These are phyloP conservation scores for Chalciporus sphaerocephalus DNA, from an alignment of 768 basidiomycete species.

Conservation along the genomic window DNA sequence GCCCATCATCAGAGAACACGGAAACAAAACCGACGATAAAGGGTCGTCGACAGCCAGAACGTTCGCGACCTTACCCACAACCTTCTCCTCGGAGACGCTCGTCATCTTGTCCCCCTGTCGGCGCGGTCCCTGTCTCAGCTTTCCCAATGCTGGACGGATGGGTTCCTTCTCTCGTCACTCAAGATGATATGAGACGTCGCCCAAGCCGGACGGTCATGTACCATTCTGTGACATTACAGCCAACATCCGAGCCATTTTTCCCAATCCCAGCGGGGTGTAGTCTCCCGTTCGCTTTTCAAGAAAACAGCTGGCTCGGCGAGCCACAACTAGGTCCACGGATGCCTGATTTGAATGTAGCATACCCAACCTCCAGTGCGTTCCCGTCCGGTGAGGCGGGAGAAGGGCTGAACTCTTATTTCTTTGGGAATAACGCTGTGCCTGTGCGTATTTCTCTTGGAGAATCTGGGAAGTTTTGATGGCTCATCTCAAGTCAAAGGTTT, in stretches of 20 bases:
- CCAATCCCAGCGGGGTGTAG: neutral
- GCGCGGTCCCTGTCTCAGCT: slow-evolving; percentile 28
- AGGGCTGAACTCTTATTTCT: slow-evolving; percentile 1
- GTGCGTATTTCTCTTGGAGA: neutral
- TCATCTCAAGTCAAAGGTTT: slow-evolving; percentile 5
- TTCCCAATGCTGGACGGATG: slow-evolving; percentile 13
- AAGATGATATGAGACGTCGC: slow-evolving; percentile 34
- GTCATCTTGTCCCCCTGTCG: slow-evolving; percentile 40
- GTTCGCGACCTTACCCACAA: slow-evolving; percentile 23
- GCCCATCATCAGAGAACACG: neutral
- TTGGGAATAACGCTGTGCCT: slow-evolving; percentile 16
- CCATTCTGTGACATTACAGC: slow-evolving; percentile 25
- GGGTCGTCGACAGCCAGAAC: slow-evolving; percentile 10
- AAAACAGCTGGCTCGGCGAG: slow-evolving; percentile 11
- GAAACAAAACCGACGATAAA: neutral
- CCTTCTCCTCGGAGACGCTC: slow-evolving; percentile 30
- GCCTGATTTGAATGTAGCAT: neutral
- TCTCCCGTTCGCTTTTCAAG: neutral
- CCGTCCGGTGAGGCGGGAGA: slow-evolving; percentile 1
- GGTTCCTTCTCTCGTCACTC: slow-evolving; percentile 20
- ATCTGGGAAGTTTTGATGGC: neutral
- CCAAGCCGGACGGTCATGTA: slow-evolving; percentile 33
- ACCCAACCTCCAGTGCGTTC: slow-evolving; percentile 3
- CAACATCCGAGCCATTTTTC: slow-evolving; percentile 5
- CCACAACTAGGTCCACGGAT: slow-evolving; percentile 8